Base-by-base conservation (phyloP, 2,329 filamentous ascomycete species). In the Orbilia ellipsospora region DNA sequence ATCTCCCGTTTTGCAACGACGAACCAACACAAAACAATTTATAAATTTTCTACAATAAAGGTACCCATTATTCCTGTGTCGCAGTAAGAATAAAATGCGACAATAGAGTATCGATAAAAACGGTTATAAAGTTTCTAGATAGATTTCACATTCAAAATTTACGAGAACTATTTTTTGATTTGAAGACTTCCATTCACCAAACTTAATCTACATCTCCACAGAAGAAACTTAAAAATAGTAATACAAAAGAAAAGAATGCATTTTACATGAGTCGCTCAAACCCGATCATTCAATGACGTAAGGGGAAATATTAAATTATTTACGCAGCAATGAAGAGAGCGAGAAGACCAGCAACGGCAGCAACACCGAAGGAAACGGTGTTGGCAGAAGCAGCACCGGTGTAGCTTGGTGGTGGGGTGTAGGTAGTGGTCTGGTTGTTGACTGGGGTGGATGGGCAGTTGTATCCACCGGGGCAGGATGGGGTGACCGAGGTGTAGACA, bases 181-280 rank as follows among this genome's bases (percentile, higher is more conserved):
- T 64, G 42, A 74, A 74, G 26, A 63, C 56, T 63, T 70, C 42
- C 70, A 74, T 74, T 74, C 70, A 55, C 65, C 65, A 74, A 74
- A 67, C 70, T 74, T 67, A 74, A 74, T 74, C 70, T 74, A 74
- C 70, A 74, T 57, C 70, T 28, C 62, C 70, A 57, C 70, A 44
- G 59, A 66, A 63, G 70, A 74, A 74, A 62, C 61, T 59, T 68
- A 68, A 74, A 73, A 74, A 74, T 74, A 74, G 70, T 74, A 74
- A 74, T 74, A 74, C 70, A 74, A 67, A 74, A 63, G 69, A 74
- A 74, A 65, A 44, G 63, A 64, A 74, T 74, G 70, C 70, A 74
- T 74, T 74, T 66, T 67, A 74, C 70, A 61, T 74, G 62, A 74
- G 54, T 57, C 63, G 70, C 70, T 74, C 54, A 63, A 48, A 74